Conservation (phyloP, 371 early-diverging fungal genomes). For the Mortierella sp. region DNA sequence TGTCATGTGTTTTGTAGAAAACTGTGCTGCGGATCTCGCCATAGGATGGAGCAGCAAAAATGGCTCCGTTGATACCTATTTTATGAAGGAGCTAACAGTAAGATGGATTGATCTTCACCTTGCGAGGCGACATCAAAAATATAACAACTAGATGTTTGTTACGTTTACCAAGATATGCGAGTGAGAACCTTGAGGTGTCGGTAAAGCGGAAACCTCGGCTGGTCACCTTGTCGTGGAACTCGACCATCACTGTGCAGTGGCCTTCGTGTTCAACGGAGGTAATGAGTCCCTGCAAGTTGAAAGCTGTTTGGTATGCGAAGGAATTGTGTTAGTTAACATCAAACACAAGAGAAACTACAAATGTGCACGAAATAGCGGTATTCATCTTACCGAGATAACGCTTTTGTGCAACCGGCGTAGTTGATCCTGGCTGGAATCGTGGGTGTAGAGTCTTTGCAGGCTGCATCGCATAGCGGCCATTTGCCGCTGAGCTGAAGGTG, state of each 20-base stretch:
- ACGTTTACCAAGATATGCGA: conserved; percentile 73
- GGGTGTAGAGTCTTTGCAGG: conserved; percentile 50
- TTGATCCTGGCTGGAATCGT: conserved; percentile 70
- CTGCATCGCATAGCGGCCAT: conserved; percentile 1
- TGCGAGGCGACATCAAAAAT: background rate
- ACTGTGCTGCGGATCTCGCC: conserved; percentile 60
- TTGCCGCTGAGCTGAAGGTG: conserved; percentile 18
- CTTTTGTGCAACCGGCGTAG: conserved; percentile 70
- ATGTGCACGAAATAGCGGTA: background rate
- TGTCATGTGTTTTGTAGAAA: conserved; percentile 77
- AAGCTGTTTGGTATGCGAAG: conserved; percentile 62
- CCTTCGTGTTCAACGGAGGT: conserved; percentile 77
- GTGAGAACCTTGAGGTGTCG: conserved; percentile 78
- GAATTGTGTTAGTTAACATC: background rate
- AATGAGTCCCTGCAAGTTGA: conserved; percentile 87
- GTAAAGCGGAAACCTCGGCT: conserved; percentile 86
- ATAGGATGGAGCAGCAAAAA: conserved; percentile 76
- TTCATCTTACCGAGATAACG: conserved; percentile 72
- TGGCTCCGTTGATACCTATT: conserved; percentile 73
- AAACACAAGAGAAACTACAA: too few species aligned
- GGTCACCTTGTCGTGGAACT: conserved; percentile 86
- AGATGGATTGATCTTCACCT: too few species aligned
- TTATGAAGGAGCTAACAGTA: background rate
- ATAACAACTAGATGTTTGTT: background rate
- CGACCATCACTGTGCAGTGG: conserved; percentile 80